Base-by-base conservation (phyloP, 1,284 basidiomycete species). In the Polyporus tsugae region DNA sequence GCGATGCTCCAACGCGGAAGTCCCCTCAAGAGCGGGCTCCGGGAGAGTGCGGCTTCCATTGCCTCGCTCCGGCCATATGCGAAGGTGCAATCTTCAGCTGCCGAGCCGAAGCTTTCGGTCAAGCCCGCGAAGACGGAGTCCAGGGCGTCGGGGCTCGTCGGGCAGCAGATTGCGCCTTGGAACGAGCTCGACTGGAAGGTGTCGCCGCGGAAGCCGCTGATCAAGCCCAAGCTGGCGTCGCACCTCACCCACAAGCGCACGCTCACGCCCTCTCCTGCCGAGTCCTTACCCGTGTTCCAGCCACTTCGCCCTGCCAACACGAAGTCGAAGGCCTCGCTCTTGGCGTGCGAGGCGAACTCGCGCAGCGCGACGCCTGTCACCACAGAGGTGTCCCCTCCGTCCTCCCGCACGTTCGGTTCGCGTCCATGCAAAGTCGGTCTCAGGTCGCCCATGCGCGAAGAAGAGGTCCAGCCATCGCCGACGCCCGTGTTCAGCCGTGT, bases 101-200 rank as follows among this genome's bases (percentile, higher is more conserved):
- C 46, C 58, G 65, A 53, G 6, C 58, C 66, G 4, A 62, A 63
- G 49, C 46, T 69, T 10, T 29, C 57, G 9, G 15, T 44, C 9
- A 57, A 60, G 62, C 66, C 70, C 1, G 52, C 66, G 19, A 67
- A 73, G 62, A 72, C 75, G 57, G 46, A 49, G 41, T 58, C 67
- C 10, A 61, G 70, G 36, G 36, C 53, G 0, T 67, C 74, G 0
- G 72, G 75, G 6, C 68, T 80, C 53, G 79, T 91, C 19, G 89
- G 87, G 0, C 84, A 87, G 75, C 87, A 86, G 66, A 93, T 93
- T 55, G 84, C 86, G 0, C 89, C 90, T 0, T 92, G 89, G 90
- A 82, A 86, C 0, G 82, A 81, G 6, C 78, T 89, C 6, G 80
- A 87, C 52, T 82, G 85, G 67, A 73, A 80, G 6, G 79, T 87